phyloP scores from a whole-genome alignment of 2,329 filamentous ascomycete species.

The Zalaria obscura region DNA sequence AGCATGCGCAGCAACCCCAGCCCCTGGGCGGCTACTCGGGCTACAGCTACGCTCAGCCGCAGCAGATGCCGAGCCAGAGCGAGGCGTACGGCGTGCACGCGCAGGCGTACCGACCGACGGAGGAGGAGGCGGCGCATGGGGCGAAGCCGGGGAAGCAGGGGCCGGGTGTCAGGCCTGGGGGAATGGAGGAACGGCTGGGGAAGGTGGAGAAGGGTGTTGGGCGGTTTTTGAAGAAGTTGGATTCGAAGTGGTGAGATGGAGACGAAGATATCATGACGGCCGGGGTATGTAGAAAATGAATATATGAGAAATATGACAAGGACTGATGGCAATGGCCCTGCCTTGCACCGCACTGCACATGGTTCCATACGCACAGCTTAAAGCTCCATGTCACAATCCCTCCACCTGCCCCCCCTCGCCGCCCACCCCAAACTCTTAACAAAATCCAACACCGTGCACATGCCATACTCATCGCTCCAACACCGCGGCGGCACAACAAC shows the following conservation, averaged over 20 bases:
- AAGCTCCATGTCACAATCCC: no score
- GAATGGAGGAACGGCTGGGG: conserved; percentile 51
- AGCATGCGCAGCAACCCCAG: conserved; percentile 8
- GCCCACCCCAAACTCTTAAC: conserved; percentile 66
- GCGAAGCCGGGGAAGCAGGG: conserved; percentile 7
- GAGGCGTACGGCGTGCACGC: conserved; percentile 45
- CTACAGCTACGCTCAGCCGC: conserved; percentile 31
- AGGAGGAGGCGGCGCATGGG: conserved; percentile 40
- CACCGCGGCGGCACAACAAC: conserved; percentile 62
- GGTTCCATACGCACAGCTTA: no score
- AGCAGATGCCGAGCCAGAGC: conserved; percentile 10
- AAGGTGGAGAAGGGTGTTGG: conserved; percentile 56
- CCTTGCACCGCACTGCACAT: no score
- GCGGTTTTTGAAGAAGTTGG: conserved; percentile 62
- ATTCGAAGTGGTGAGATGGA: conserved; percentile 22
- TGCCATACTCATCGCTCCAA: conserved; percentile 52
- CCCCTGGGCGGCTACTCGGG: conserved; percentile 37
- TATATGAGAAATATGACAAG: no score
- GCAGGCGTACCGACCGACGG: conserved; percentile 56
- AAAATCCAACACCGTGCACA: conserved; percentile 57
- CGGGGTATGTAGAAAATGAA: not conserved
- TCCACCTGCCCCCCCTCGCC: conserved; percentile 58
- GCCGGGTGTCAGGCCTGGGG: conserved; percentile 18
- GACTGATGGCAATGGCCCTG: no score
- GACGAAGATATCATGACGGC: not conserved